Evolutionary conservation across 2,329 filamentous ascomycete genomes (phyloP), one percentile per base, ranked within the genome.

Genomic region (Metarhizium robertsii): DNA sequence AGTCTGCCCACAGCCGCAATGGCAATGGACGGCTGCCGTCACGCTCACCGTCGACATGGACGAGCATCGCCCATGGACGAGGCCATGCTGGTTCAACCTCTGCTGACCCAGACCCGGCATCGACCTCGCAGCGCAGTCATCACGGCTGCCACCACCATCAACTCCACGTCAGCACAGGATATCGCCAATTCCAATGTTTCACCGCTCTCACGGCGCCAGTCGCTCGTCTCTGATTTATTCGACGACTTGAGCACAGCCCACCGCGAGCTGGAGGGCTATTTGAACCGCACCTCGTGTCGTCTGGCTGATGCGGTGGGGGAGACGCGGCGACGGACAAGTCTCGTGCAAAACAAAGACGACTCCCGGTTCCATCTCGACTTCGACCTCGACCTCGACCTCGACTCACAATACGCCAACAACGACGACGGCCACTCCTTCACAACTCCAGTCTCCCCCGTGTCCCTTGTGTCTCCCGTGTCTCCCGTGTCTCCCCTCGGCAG

Each of bases 221-320:
- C 57, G 45, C 49, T 49, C n/a, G 29, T 40, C 3, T 57, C 58
- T 29, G 58, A 59, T 55, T 36, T 61, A 36, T 59, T 61, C 47
- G 56, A 38, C n/a, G 58, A 60, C 52, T 18, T 61, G 36, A 58
- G 53, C 49, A 53, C 29, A 30, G 46, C 53, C 8, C 58, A 60
- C 53, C 50, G 49, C 16, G 59, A 61, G 46, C 58, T 60, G 36
- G 53, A 58, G 8, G 53, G 47, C 3, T 61, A 53, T 53, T 50
- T 61, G n/a, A 50, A 52, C 51, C 13, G 36, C 43, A 29, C n/a
- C 25, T 47, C 53, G 16, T 20, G 25, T 25, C 25, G 3, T 25
- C 25, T 25, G 25, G 25, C 25, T 25, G 13, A 48, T 10, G 16
- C 20, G 20, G 25, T 54, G 14, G 32, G 46, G 30, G 47, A 50